A percentile compares a stretch with the other conserved stretches of the same genome.
Conservation (phyloP, 345 rosid genomes). For the Lagerstroemia speciosa region DNA sequence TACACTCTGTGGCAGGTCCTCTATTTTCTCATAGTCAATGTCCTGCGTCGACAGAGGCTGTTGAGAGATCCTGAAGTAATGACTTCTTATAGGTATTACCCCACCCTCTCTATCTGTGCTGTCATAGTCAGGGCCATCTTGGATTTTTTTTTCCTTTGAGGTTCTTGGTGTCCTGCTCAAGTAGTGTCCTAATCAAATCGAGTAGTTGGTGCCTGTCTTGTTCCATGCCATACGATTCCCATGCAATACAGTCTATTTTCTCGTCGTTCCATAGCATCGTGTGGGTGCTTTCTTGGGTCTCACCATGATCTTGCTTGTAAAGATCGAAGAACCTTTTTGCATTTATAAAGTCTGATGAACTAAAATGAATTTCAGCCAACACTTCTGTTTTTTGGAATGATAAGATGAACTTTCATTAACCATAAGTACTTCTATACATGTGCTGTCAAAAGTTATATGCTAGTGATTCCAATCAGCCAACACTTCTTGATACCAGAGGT, state of each 20-base stretch:
- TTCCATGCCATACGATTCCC: background rate
- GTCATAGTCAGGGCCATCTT: background rate
- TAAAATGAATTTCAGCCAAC: no score
- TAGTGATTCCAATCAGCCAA: no score
- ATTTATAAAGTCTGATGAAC: background rate
- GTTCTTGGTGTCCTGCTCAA: background rate
- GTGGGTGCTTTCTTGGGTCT: background rate
- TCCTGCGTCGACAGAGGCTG: conserved; percentile 80
- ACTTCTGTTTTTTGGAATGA: no score
- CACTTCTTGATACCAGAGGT: background rate
- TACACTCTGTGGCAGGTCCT: conserved; percentile 88
- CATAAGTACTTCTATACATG: no score
- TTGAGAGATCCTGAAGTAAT: conserved; percentile 96
- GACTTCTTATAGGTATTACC: conserved; percentile 93
- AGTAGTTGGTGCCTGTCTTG: background rate
- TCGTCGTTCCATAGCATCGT: background rate
- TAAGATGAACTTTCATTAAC: no score
- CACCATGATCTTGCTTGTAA: no score
- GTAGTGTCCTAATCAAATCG: no score
- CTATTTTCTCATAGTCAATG: conserved; percentile 85
- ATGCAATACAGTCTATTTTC: background rate
- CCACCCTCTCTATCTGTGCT: conserved; percentile 7
- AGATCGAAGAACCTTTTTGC: background rate
- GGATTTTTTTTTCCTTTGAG: background rate
- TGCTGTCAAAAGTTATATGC: no score